These are phyloP conservation scores for Pythium plurisporium DNA, from an alignment of 352 stramenopile species.

Conservation along the genomic window DNA sequence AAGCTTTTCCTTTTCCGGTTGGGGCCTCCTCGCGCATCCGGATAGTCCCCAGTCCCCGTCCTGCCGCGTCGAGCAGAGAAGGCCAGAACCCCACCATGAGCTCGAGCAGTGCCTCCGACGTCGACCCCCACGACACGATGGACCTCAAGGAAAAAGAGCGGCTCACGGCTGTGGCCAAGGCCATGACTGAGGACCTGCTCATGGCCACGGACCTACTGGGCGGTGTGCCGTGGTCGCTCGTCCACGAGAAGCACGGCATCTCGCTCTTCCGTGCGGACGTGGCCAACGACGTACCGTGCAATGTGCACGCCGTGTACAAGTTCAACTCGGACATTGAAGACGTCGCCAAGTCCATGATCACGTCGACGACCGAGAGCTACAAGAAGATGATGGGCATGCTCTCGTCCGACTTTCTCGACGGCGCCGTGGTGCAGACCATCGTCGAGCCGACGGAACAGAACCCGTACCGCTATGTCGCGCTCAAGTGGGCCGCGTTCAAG, in stretches of 20 bases:
- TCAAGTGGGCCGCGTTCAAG: slow-evolving; percentile 87
- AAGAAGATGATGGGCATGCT: slow-evolving; percentile 85
- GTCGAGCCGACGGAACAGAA: slow-evolving; percentile 57
- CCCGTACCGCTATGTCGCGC: slow-evolving; percentile 71
- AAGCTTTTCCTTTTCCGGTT: too few relatives aligned
- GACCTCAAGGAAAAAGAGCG: slow-evolving; percentile 56
- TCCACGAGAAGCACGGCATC: slow-evolving; percentile 81
- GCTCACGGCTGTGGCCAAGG: slow-evolving; percentile 69
- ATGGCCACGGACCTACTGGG: slow-evolving; percentile 71
- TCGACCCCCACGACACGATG: slow-evolving; percentile 26
- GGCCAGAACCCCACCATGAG: background rate
- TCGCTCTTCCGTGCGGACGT: slow-evolving; percentile 76
- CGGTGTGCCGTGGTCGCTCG: slow-evolving; percentile 61
- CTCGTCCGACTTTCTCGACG: slow-evolving; percentile 81
- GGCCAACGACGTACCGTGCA: slow-evolving; percentile 59
- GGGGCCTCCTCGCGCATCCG: too few relatives aligned
- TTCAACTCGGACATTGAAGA: slow-evolving; percentile 78
- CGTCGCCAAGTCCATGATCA: slow-evolving; percentile 80
- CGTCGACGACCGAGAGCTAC: slow-evolving; percentile 67
- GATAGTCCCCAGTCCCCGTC: too few relatives aligned
- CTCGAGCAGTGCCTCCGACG: slow-evolving; percentile 1
- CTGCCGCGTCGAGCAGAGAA: background rate
- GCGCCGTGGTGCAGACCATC: slow-evolving; percentile 77
- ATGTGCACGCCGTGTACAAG: slow-evolving; percentile 84
- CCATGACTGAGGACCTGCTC: slow-evolving; percentile 76